Evolutionary conservation across 2,329 filamentous ascomycete genomes (phyloP), one percentile per base, ranked within the genome.

Genomic region (Parastagonospora nodorum): DNA sequence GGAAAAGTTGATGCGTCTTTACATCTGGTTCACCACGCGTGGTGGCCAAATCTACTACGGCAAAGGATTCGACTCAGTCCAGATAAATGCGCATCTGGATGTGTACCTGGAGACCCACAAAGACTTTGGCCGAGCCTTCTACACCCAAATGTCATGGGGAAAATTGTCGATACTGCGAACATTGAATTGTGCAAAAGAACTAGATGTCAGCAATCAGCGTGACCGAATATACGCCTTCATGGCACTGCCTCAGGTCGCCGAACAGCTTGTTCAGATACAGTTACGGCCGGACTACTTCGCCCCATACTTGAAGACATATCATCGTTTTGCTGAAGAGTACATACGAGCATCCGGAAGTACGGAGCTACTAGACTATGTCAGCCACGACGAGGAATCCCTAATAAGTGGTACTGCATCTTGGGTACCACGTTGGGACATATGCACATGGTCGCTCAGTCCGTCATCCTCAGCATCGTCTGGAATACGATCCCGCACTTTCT

Each of bases 201-300:
- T 51, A 9, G 15, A 43, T 10, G 5, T 51, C 6, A 11, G 10
- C 11, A 39, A 55, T 30, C 28, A 37, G 24, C 45, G 52, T 5
- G 52, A 55, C 31, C 45, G 45, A 15, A 46, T 55, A 27, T 55
- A 44, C 15, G 48, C 52, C 15, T 51, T 55, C 28, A 43, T 48
- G 8, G 45, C 46, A n/a, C 38, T 35, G 63, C 46, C 33, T 5
- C 32, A 46, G 12, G 39, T 36, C 4, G 19, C 19, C 5, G 19
- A 5, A 24, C 19, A 24, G 5, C 15, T 42, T 35, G 3, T 19
- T 15, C 6, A 31, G 9, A 38, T 48, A n/a, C 5, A 7, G 2
- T 7, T 46, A 19, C 24, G 35, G 3, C 51, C 51, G 8, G 39
- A 54, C 30, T 54, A 54, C 37, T 31, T 8, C 5, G 27, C 36